A percentile compares a stretch with the other conserved stretches of the same genome.
Conservation (phyloP, 208 protist species). For the Vickermania spadyakhi region DNA sequence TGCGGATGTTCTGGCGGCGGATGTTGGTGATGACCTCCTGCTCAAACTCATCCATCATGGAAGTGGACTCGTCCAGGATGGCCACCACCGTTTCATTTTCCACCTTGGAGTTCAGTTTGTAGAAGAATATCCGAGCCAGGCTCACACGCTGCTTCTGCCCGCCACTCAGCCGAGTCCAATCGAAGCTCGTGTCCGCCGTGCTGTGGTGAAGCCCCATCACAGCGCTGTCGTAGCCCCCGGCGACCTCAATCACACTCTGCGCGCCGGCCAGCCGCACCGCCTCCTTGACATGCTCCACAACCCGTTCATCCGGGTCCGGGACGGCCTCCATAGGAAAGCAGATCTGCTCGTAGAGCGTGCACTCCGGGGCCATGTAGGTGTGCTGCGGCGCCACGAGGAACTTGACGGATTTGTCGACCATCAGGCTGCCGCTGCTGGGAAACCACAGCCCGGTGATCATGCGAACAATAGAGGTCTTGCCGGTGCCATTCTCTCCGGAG, state of each 20-base stretch:
- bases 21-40: conserved; percentile 75
- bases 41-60: conserved; percentile 86
- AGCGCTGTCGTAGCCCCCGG: conserved; percentile 61
- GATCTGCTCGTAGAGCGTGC: conserved; percentile 79
- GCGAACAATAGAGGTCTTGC: conserved; percentile 80
- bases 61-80: conserved; percentile 81
- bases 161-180: conserved; percentile 80
- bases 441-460: conserved; percentile 79
- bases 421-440: conserved; percentile 33
- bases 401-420: conserved; percentile 28
- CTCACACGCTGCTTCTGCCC: conserved; percentile 84
- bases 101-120: conserved; percentile 54
- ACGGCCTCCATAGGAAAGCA: conserved; percentile 34
- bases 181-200: conserved; percentile 49
- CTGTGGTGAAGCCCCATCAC: conserved; percentile 38
- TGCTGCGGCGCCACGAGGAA: conserved; percentile 70
- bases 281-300: conserved; percentile 28
- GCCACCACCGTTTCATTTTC: conserved; percentile 41
- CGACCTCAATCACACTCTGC: conserved; percentile 56
- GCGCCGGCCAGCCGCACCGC: conserved; percentile 60
- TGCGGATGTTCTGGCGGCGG: conserved; percentile 55
- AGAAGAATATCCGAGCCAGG: conserved; percentile 82
- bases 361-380: conserved; percentile 75
- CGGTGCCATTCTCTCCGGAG: conserved; percentile 73
- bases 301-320: conserved; percentile 14